Percentiles rank a stretch among this genome's conserved stretches.
These are phyloP conservation scores for Phialophora macrospora DNA, from an alignment of 2,329 filamentous ascomycete genomes.

Conservation along the genomic window DNA sequence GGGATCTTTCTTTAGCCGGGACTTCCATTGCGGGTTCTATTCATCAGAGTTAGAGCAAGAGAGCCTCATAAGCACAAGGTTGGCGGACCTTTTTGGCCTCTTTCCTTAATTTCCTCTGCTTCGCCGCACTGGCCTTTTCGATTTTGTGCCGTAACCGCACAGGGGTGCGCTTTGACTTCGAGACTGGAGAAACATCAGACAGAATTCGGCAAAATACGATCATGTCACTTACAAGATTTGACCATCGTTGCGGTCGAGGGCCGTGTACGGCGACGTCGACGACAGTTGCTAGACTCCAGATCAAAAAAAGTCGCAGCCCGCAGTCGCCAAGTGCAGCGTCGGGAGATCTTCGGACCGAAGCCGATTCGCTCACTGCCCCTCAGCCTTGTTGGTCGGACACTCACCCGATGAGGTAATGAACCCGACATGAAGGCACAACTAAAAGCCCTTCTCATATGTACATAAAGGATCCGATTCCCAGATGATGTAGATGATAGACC, in stretches of 20 bases:
- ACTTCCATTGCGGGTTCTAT: slow-evolving; percentile 91
- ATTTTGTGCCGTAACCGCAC: slow-evolving; percentile 94
- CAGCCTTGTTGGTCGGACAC: background rate
- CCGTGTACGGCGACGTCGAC: background rate
- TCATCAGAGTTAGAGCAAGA: background rate
- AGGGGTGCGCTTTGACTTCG: slow-evolving; percentile 88
- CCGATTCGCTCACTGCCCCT: background rate
- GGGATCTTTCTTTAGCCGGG: slow-evolving; percentile 94
- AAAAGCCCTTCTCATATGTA: background rate
- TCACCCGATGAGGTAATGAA: slow-evolving; percentile 1
- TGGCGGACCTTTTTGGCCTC: slow-evolving; percentile 73
- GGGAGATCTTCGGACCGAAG: background rate
- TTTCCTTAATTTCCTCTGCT: slow-evolving; percentile 89
- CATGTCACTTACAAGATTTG: slow-evolving; percentile 38
- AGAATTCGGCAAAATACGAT: background rate
- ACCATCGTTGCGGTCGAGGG: slow-evolving; percentile 37
- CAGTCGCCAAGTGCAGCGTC: background rate
- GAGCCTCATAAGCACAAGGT: background rate
- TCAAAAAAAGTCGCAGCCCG: slow-evolving; percentile 14
- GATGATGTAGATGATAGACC: background rate
- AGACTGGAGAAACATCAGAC: slow-evolving; percentile 63
- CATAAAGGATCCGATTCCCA: background rate
- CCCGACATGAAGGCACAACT: background rate
- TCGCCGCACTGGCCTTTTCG: slow-evolving; percentile 85
- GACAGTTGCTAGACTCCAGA: background rate